phyloP scores from a whole-genome alignment of 2,329 filamentous ascomycete species.

The Ramichloridium luteum region DNA sequence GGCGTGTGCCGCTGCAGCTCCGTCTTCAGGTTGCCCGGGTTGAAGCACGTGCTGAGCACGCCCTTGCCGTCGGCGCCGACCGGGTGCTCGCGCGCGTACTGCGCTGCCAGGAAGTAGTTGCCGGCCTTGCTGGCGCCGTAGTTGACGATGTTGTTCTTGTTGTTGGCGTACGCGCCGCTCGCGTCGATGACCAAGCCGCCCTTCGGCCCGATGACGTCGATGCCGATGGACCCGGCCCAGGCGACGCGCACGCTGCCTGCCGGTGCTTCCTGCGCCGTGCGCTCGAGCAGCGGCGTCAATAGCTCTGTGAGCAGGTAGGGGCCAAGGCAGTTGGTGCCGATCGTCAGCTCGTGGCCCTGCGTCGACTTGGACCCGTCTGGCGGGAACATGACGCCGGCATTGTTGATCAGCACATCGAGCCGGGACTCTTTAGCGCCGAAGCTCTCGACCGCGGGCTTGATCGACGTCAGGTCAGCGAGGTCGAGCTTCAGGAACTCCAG shows the following conservation, averaged over 20 bases:
- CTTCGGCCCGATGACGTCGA: constrained; percentile 10
- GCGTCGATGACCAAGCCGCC: constrained; percentile 15
- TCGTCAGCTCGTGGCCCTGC: constrained; percentile 23
- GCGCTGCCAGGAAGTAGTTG: constrained; percentile 19
- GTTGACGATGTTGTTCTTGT: constrained; percentile 17
- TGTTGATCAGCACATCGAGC: constrained; percentile 21
- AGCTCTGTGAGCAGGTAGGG: constrained; percentile 24
- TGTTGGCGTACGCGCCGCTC: constrained; percentile 9
- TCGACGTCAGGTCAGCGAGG: constrained; percentile 24
- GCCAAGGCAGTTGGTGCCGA: constrained; percentile 25
- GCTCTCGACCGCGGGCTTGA: constrained; percentile 23
- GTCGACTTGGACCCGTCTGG: constrained; percentile 22
- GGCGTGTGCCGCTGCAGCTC: constrained; percentile 20
- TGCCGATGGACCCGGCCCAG: constrained; percentile 22
- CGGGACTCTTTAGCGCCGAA: constrained; percentile 26
- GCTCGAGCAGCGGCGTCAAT: constrained; percentile 21
- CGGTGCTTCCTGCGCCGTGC: constrained; percentile 17
- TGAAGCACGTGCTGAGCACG: constrained; percentile 20
- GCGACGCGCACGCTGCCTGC: constrained; percentile 21
- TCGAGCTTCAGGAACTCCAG: constrained; percentile 39
- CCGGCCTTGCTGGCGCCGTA: constrained; percentile 16
- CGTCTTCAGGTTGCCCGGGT: constrained; percentile 23
- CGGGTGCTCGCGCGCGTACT: constrained; percentile 11
- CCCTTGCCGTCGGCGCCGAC: constrained; percentile 8
- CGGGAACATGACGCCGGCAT: constrained; percentile 19